phyloP scores from a whole-genome alignment of 768 basidiomycete genomes.

The Amanita pseudoporphyria region DNA sequence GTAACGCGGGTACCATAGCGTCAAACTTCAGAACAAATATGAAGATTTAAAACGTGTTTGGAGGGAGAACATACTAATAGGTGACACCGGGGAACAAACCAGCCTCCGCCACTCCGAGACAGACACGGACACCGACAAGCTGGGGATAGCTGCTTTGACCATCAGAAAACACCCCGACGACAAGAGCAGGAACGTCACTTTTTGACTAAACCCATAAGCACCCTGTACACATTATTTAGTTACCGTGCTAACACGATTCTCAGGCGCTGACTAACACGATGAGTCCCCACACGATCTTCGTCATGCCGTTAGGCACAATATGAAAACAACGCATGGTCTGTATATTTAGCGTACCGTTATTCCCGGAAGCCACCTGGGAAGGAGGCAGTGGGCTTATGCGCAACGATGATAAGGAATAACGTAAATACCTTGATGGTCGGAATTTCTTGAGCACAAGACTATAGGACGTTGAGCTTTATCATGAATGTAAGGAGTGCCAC shows the following conservation, averaged over 20 bases:
- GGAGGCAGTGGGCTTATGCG: not conserved
- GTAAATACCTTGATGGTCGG: constrained; percentile 45
- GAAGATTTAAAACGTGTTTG: not conserved
- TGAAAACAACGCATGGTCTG: not conserved
- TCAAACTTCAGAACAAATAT: constrained; percentile 31
- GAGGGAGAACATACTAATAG: constrained; percentile 44
- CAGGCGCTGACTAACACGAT: constrained; percentile 35
- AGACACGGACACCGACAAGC: not conserved
- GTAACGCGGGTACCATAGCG: constrained; percentile 61
- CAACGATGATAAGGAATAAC: no score
- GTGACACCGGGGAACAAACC: constrained; percentile 67
- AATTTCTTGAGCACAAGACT: constrained; percentile 52
- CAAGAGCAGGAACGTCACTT: constrained; percentile 28
- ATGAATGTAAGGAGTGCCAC: not conserved
- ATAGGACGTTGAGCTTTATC: constrained; percentile 7
- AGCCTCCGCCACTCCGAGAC: constrained; percentile 49
- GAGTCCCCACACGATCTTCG: constrained; percentile 52
- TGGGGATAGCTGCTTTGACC: not conserved
- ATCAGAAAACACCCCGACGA: not conserved
- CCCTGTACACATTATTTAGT: constrained; percentile 25
- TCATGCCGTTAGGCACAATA: not conserved
- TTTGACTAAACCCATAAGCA: constrained; percentile 58
- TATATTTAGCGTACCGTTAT: constrained; percentile 44
- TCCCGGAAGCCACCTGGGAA: constrained; percentile 48
- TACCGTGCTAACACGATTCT: not conserved